Conservation (phyloP, 139 green algal species). For the Spirogloea muscicola region DNA sequence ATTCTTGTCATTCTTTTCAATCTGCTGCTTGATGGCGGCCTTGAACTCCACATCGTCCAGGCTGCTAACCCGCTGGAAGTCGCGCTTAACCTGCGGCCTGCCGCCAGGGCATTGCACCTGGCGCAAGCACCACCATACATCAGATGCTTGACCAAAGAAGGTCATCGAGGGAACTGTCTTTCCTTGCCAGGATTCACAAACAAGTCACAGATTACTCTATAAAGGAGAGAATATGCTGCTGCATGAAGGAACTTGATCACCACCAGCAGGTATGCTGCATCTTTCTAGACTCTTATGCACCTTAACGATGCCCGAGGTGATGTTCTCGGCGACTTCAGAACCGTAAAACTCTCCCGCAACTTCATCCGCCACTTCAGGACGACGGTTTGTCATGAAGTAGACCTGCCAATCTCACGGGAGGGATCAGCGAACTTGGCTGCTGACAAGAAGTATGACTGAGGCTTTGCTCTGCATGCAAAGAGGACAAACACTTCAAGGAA, state of each 20-base stretch:
- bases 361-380: neutral
- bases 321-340: neutral
- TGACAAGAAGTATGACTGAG: neutral
- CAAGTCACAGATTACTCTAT: too few species aligned
- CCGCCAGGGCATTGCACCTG: constrained; percentile 21
- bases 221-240: too few species aligned
- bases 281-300: neutral
- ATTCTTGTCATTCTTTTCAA: constrained; percentile 17
- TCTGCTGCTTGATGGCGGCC: neutral
- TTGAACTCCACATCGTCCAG: constrained; percentile 18
- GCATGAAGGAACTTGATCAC: neutral
- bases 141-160: neutral
- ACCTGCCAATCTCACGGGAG: too few species aligned
- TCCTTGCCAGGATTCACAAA: too few species aligned
- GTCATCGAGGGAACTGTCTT: neutral
- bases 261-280: too few species aligned
- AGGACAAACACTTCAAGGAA: too few species aligned
- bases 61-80: neutral
- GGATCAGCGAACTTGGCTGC: too few species aligned
- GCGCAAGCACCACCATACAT: neutral
- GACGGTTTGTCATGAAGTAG: constrained; percentile 1
- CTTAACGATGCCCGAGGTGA: neutral
- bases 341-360: constrained; percentile 1
- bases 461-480: too few species aligned
- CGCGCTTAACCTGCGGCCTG: constrained; percentile 17